Evolutionary conservation across 73 alveolate genomes (phyloP).

Genomic region (Paramecium sonneborni): DNA sequence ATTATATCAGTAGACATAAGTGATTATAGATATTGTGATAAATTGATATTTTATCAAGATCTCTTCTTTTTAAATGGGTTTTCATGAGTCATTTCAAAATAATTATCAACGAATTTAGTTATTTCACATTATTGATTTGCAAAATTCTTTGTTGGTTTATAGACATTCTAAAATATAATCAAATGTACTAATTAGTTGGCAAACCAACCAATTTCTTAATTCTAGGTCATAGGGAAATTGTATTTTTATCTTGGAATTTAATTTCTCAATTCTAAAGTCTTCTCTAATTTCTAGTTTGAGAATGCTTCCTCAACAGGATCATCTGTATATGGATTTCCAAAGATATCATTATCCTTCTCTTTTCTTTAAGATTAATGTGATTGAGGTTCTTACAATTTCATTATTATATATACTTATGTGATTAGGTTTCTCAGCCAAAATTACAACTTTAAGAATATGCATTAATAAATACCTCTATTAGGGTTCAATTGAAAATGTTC

Average conservation of each 20-base stretch:
- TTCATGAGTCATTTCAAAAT: constrained; percentile 61
- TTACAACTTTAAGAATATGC: constrained; percentile 2
- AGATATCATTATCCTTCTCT: constrained; percentile 46
- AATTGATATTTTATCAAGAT: neutral
- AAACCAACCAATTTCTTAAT: constrained; percentile 66
- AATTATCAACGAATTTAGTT: constrained; percentile 64
- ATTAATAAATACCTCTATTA: constrained; percentile 50
- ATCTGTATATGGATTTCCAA: constrained; percentile 65
- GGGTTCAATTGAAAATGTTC: constrained; percentile 64
- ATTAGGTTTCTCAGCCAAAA: constrained; percentile 64
- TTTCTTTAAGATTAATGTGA: constrained; percentile 18
- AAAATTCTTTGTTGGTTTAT: constrained; percentile 57
- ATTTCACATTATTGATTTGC: constrained; percentile 62
- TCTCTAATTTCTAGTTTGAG: constrained; percentile 61
- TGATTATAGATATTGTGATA: neutral
- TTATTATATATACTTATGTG: neutral
- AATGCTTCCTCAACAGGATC: constrained; percentile 70
- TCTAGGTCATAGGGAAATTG: constrained; percentile 51
- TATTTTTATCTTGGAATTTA: constrained; percentile 61
- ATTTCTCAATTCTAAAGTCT: constrained; percentile 47
- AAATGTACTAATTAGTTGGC: constrained; percentile 53
- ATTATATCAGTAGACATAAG: neutral
- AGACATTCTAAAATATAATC: constrained; percentile 12
- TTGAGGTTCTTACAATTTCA: constrained; percentile 23
- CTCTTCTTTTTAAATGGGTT: constrained; percentile 61